These are phyloP conservation scores for Calamus simplicifolius DNA, from an alignment of 176 grass and related monocot genomes.

Conservation along the genomic window DNA sequence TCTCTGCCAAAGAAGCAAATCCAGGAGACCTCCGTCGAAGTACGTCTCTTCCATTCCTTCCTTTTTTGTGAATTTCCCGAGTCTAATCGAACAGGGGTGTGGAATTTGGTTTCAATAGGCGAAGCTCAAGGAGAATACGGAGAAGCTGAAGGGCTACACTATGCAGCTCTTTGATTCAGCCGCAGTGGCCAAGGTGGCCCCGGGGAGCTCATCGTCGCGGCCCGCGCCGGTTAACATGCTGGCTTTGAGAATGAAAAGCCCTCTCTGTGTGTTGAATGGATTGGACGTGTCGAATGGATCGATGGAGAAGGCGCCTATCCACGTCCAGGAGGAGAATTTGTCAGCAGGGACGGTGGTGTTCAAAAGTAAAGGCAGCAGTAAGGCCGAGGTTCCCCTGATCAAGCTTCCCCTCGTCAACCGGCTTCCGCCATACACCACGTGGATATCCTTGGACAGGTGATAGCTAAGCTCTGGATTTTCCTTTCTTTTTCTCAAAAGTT, in stretches of 20 bases:
- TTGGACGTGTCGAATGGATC: slow-evolving; percentile 41
- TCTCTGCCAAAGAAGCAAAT: slow-evolving; percentile 60
- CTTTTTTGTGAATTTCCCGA: slow-evolving; percentile 7
- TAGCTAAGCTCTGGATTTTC: not conserved
- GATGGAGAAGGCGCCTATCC: slow-evolving; percentile 56
- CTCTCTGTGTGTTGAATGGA: slow-evolving; percentile 29
- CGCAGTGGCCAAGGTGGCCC: slow-evolving; percentile 34
- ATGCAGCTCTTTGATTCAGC: slow-evolving; percentile 58
- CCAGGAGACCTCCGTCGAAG: slow-evolving; percentile 53
- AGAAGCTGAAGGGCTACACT: slow-evolving; percentile 47
- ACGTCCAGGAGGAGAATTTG: slow-evolving; percentile 60
- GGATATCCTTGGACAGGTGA: slow-evolving; percentile 98
- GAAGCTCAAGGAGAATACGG: slow-evolving; percentile 69
- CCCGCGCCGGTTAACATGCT: slow-evolving; percentile 38
- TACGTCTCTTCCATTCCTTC: slow-evolving; percentile 6
- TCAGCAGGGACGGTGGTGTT: slow-evolving; percentile 36
- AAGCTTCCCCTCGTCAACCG: slow-evolving; percentile 69
- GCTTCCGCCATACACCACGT: slow-evolving; percentile 84
- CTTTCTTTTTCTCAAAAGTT: slow-evolving; percentile 9
- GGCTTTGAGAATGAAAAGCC: slow-evolving; percentile 42
- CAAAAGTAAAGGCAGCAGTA: slow-evolving; percentile 24
- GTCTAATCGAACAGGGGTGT: not conserved
- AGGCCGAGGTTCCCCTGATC: slow-evolving; percentile 42
- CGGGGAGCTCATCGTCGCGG: slow-evolving; percentile 32
- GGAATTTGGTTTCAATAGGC: slow-evolving; percentile 31